Evolutionary conservation across 768 basidiomycete species (phyloP).

Genomic region (Hemileccinum impolitum): DNA sequence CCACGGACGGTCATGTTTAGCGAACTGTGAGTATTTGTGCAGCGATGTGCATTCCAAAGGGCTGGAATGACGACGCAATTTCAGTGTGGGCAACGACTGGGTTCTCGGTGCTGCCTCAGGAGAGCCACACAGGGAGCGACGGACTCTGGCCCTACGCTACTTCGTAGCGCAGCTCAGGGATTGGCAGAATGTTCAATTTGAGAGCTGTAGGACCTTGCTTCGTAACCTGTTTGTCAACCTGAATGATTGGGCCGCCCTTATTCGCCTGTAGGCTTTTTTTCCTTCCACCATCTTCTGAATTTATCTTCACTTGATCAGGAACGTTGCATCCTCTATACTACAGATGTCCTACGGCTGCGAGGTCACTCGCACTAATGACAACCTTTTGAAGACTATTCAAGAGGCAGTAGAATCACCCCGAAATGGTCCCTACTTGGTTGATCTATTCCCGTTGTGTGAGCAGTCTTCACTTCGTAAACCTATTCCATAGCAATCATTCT

Average conservation of each 20-base stretch:
- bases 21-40: not conserved
- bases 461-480: not conserved
- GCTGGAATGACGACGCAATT: not conserved
- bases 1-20: not conserved
- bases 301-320: not conserved
- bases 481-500: not conserved
- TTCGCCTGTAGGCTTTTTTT: not conserved
- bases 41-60: not conserved
- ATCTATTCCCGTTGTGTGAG: conserved; percentile 4
- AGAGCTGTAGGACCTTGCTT: conserved; percentile 1
- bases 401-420: not conserved
- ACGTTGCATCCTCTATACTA: not conserved
- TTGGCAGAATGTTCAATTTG: conserved; percentile 9
- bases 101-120: conserved; percentile 3
- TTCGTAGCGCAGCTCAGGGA: conserved; percentile 7
- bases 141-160: conserved; percentile 9
- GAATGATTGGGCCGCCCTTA: not conserved
- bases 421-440: conserved; percentile 7
- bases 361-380: not conserved
- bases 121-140: conserved; percentile 7
- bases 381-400: conserved; percentile 1
- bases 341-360: not conserved
- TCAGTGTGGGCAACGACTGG: not conserved
- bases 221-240: not conserved
- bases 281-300: not conserved